Percentiles rank a stretch among this genome's conserved stretches.
Evolutionary conservation across 257 asterid species (phyloP).

Genomic region (Primulina tabacum): DNA sequence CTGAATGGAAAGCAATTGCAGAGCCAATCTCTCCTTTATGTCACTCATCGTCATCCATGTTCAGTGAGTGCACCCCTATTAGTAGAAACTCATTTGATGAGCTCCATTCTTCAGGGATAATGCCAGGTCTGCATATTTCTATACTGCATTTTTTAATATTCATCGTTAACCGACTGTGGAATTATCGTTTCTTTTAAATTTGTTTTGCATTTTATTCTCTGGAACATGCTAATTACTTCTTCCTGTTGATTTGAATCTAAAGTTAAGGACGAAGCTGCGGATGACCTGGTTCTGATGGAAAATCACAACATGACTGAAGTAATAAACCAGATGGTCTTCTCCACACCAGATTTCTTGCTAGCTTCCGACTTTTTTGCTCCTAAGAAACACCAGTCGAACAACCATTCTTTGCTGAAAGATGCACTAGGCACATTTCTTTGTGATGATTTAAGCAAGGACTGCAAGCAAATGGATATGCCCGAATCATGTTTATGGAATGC

Average conservation of each 20-base stretch:
- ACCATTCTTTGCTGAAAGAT: constrained; percentile 29
- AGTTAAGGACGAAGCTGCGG: constrained; percentile 33
- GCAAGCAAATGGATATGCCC: constrained; percentile 21
- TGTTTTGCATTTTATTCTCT: not conserved
- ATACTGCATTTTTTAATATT: not conserved
- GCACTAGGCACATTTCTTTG: constrained; percentile 38
- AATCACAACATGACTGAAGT: constrained; percentile 27
- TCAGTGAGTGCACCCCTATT: constrained; percentile 35
- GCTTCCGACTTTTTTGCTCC: constrained; percentile 28
- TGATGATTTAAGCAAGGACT: constrained; percentile 35
- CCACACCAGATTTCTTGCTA: constrained; percentile 35
- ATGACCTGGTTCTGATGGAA: constrained; percentile 29
- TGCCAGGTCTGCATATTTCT: constrained; percentile 37
- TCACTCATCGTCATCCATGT: constrained; percentile 34
- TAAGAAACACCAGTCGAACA: constrained; percentile 8
- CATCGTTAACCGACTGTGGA: not conserved
- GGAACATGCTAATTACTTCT: constrained; percentile 19
- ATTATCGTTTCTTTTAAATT: not conserved
- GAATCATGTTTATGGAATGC: constrained; percentile 26
- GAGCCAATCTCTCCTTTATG: constrained; percentile 45
- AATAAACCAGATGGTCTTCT: constrained; percentile 27
- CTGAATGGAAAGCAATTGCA: constrained; percentile 40
- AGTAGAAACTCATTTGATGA: constrained; percentile 45
- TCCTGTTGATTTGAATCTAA: constrained; percentile 33
- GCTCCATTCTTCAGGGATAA: constrained; percentile 25